A percentile compares a stretch with the other conserved stretches of the same genome.
Evolutionary conservation across 805 yeast species (phyloP).

Genomic region (Saturnispora sekii): DNA sequence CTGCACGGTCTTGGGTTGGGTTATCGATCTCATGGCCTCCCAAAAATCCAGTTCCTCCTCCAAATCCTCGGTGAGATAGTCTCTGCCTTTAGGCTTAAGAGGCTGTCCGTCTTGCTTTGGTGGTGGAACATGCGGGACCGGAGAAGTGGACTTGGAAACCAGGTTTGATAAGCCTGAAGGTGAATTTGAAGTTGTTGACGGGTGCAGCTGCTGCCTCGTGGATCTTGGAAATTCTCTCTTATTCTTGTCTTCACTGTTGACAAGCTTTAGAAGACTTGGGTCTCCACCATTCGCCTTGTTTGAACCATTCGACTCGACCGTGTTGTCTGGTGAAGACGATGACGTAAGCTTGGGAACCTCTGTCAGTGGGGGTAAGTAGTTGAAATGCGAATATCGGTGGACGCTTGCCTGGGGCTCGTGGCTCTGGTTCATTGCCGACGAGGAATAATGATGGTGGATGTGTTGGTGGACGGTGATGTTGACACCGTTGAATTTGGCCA

Average conservation of each 20-base stretch:
- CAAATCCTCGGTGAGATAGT: slow-evolving; percentile 32
- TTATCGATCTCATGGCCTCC: slow-evolving; percentile 56
- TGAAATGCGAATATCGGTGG: slow-evolving; percentile 59
- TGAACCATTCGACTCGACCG: slow-evolving; percentile 18
- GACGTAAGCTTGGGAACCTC: slow-evolving; percentile 64
- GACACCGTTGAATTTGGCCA: slow-evolving; percentile 49
- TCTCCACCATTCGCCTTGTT: slow-evolving; percentile 19
- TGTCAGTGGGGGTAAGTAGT: slow-evolving; percentile 60
- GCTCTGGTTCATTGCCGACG: slow-evolving; percentile 26
- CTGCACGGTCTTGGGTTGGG: slow-evolving; percentile 29
- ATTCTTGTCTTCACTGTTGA: slow-evolving; percentile 25
- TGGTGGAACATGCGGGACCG: background rate
- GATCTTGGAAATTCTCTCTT: slow-evolving; percentile 1
- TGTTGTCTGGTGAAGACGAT: slow-evolving; percentile 36
- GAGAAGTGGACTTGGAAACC: slow-evolving; percentile 5
- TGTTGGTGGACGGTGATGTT: slow-evolving; percentile 76
- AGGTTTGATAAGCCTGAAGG: slow-evolving; percentile 4
- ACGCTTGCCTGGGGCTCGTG: slow-evolving; percentile 45
- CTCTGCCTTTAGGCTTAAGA: slow-evolving; percentile 4
- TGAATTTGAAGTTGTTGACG: slow-evolving; percentile 5
- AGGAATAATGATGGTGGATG: slow-evolving; percentile 66
- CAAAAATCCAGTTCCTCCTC: slow-evolving; percentile 64
- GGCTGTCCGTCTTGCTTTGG: background rate
- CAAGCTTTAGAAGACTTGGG: slow-evolving; percentile 34
- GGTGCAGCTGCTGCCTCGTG: slow-evolving; percentile 11